A percentile compares a stretch with the other conserved stretches of the same genome.
These are phyloP conservation scores for Fusarium penzigii DNA, from an alignment of 2,329 filamentous ascomycete genomes.

Conservation along the genomic window DNA sequence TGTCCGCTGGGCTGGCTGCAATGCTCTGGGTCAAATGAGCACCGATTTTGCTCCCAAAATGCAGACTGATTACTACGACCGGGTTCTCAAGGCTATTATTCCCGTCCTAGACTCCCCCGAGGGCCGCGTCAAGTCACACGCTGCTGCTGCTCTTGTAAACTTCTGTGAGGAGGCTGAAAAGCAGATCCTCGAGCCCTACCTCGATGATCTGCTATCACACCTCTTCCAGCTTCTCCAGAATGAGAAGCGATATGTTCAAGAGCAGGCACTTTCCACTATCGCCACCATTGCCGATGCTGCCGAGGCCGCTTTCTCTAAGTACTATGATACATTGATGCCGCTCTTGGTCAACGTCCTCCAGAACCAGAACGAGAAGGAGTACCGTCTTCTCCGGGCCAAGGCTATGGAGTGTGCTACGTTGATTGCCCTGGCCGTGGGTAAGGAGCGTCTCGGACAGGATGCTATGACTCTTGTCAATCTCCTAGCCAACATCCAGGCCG, in stretches of 20 bases:
- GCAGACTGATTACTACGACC: conserved; percentile 92
- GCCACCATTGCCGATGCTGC: conserved; percentile 98
- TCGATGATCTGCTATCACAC: conserved; percentile 82
- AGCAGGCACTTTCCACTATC: conserved; percentile 96
- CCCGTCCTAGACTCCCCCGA: conserved; percentile 89
- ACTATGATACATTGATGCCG: conserved; percentile 96
- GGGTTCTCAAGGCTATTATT: conserved; percentile 86
- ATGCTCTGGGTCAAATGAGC: conserved; percentile 99
- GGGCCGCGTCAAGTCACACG: conserved; percentile 93
- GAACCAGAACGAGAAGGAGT: conserved; percentile 91
- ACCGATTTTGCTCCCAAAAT: conserved; percentile 98
- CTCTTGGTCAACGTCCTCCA: conserved; percentile 86
- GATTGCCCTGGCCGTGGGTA: conserved; percentile 92
- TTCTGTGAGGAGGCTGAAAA: conserved; percentile 99
- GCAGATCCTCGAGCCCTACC: conserved; percentile 84
- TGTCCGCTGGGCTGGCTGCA: conserved; percentile 96
- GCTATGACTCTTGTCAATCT: conserved; percentile 85
- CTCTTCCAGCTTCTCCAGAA: conserved; percentile 87
- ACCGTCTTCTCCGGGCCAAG: conserved; percentile 87
- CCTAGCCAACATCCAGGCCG: conserved; percentile 81
- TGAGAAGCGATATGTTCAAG: conserved; percentile 93
- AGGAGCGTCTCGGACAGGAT: conserved; percentile 86
- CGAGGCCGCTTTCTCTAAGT: conserved; percentile 90
- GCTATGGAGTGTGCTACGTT: conserved; percentile 99
- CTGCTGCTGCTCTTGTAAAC: conserved; percentile 96